Conservation (phyloP, 192 early-diverging fungal genomes). For the Umbelopsis vinacea region DNA sequence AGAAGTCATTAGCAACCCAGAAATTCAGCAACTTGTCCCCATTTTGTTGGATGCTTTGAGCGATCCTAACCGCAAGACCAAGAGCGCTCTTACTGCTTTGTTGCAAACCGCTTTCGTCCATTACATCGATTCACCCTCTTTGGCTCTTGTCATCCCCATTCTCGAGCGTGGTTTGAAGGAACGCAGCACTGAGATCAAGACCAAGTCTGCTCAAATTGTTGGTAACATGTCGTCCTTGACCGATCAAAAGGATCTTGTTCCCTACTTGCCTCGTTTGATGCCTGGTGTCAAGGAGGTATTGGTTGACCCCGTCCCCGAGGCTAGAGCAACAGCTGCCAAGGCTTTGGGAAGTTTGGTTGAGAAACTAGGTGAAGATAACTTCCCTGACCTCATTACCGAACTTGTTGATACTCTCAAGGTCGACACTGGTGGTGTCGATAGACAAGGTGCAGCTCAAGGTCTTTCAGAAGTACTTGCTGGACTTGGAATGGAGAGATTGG, state of each 20-base stretch:
- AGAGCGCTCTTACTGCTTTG: constrained; percentile 79
- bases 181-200: constrained; percentile 90
- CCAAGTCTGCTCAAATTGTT: constrained; percentile 96
- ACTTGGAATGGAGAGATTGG: constrained; percentile 82
- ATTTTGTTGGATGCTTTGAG: constrained; percentile 81
- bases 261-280: constrained; percentile 82
- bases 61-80: constrained; percentile 89
- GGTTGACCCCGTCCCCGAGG: constrained; percentile 95
- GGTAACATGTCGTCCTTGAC: constrained; percentile 98
- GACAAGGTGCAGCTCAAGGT: constrained; percentile 97
- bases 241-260: constrained; percentile 89
- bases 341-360: constrained; percentile 92
- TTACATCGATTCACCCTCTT: constrained; percentile 96
- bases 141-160: constrained; percentile 95
- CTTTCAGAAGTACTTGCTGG: constrained; percentile 92
- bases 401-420: constrained; percentile 85
- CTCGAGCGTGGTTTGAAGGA: constrained; percentile 90
- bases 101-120: constrained; percentile 96
- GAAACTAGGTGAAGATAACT: constrained; percentile 90
- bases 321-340: constrained; percentile 91
- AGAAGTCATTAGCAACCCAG: constrained; percentile 96
- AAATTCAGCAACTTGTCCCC: constrained; percentile 93
- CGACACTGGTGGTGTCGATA: constrained; percentile 90
- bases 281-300: constrained; percentile 91
- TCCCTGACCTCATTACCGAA: constrained; percentile 91